Evolutionary conservation across 352 stramenopile genomes (phyloP), one percentile per base, ranked within the genome.

Genomic region (Phytophthora parvispora): DNA sequence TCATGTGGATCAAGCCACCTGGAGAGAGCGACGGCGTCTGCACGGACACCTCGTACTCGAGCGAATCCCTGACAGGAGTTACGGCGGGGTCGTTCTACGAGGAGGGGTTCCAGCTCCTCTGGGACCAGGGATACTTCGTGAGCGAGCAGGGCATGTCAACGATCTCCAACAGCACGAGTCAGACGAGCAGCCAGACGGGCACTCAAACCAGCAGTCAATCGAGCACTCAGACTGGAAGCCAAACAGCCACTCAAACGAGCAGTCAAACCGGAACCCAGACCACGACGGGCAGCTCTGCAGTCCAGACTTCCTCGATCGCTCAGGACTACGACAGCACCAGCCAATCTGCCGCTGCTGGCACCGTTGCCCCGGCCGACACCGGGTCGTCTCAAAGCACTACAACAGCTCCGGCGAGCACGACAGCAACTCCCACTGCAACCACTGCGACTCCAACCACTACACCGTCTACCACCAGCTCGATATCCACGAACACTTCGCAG

Each of bases 111-210:
- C 64, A 72, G 52, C 25, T 64, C 31, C 74, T 94, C 18, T 94
- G 84, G 83, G 75, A 94, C 66, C 74, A 92, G 61, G 86, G 86
- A 1, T 91, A 83, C 70, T 91, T 91, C 48, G 84, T 92, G 25
- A 67, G 69, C n/a, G 52, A 74, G 42, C 20, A 71, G 36, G 62
- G 67, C 0, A 76, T 76, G 67, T 29, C 69, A 15, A 64, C 62
- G 45, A 73, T 69, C 55, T 64, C 59, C 18, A 59, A 29, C 34
- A 73, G 58, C 24, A 59, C 48, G 29, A 70, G 40, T n/a, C 51
- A 68, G 38, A 67, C 59, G 8, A 70, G 40, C 47, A 69, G 52
- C 27, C 45, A 64, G 34, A 43, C 36, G 36, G 15, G 36, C 36
- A 40, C 31, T n/a, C 31, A 67, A 18, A 67, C 49, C 12, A 49